Evolutionary conservation across 345 rosid species (phyloP), one percentile per base, ranked within the genome.

Genomic region (Raphanus raphanistrum): DNA sequence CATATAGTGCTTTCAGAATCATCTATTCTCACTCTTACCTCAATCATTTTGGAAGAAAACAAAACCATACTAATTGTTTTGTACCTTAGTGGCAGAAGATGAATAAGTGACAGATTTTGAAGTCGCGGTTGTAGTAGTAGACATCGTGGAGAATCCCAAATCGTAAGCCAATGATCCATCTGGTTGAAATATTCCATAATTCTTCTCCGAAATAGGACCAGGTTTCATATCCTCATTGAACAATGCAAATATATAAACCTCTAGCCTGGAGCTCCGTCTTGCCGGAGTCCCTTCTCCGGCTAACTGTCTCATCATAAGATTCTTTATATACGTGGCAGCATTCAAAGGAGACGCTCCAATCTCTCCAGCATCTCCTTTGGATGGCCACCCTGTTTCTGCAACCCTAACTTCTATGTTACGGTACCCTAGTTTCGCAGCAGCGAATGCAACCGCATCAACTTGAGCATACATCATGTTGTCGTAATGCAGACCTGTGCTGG

Each of bases 381-480:
- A 92, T 0, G 99, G 99, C 99, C 99, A 95, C 4, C 99, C 99
- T 1, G 99, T 95, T 78, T 95, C 99, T 0, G 97, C 88, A 52
- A 95, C 96, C 77, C 88, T 78, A 35, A 92, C 96, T 81, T 92
- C 99, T 61, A 95, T 83, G 27, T 86, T 86, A 13, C 48, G 72
- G 75, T 80, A 91, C 29, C 98, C 99, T 84, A 95, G 55, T 67
- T 82, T 85, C 1, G 84, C 86, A 57, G 90, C 90, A 16, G 99
- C 99, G 12, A 84, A 90, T 16, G 84, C 73, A 7, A 84, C 87
- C 0, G 99, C 98, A 28, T 95, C 99, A 0, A 88, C 98, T 78
- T 90, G 97, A 3, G 99, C 99, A 71, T 95, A 95, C 15, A 95
- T 61, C 98, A 95, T 95, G 74, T 92, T 95, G 86, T 95, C 99